A percentile compares a stretch with the other conserved stretches of the same genome.
Evolutionary conservation across 306 rosid genomes (phyloP).

Genomic region (Echinosophora koreensis): DNA sequence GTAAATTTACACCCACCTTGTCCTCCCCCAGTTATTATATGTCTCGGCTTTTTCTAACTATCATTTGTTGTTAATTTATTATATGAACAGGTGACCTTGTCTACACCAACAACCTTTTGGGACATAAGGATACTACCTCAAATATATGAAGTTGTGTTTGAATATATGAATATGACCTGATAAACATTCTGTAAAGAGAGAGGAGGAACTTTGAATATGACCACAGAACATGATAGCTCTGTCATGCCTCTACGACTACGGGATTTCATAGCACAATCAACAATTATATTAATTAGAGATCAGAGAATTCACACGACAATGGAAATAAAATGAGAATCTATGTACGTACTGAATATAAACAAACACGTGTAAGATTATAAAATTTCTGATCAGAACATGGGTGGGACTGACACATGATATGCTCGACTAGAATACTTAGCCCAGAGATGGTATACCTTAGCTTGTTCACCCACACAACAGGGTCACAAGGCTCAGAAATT

Average conservation of each 20-base stretch:
- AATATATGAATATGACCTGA: constrained; percentile 34
- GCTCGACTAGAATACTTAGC: constrained; percentile 29
- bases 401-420: background rate
- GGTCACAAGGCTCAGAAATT: constrained; percentile 94
- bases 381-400: constrained; percentile 25
- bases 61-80: background rate
- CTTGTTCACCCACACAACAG: constrained; percentile 94
- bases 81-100: background rate
- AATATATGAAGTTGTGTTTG: background rate
- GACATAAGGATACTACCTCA: constrained; percentile 14
- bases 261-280: constrained; percentile 30
- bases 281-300: constrained; percentile 22
- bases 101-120: background rate
- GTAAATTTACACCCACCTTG: constrained; percentile 1
- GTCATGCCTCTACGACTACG: constrained; percentile 10
- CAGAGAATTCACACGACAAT: constrained; percentile 2
- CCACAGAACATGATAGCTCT: constrained; percentile 11
- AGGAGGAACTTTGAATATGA: background rate
- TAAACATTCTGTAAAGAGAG: constrained; percentile 19
- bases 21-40: background rate
- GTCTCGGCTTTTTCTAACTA: background rate
- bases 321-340: constrained; percentile 37
- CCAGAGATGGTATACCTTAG: constrained; percentile 69
- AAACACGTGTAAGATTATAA: constrained; percentile 21
- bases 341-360: background rate